phyloP scores from a whole-genome alignment of 2,329 filamentous ascomycete genomes.

The Ilyonectria robusta region DNA sequence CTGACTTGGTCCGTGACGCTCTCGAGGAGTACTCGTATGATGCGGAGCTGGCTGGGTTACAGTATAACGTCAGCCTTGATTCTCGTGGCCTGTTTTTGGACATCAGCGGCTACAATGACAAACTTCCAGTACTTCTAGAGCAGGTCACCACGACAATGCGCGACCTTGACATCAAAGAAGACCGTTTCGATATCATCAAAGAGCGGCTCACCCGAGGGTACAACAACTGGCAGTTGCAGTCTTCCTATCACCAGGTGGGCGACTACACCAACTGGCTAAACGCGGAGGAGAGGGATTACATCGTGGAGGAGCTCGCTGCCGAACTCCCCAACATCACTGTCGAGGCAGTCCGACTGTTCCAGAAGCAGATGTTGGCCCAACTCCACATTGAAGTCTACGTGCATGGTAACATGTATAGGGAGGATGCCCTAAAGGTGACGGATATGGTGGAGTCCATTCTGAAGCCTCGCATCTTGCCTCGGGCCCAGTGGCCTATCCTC shows the following conservation, averaged over 20 bases:
- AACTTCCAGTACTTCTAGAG: constrained; percentile 90
- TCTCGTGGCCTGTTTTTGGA: constrained; percentile 82
- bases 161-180: constrained; percentile 86
- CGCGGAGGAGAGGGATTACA: constrained; percentile 77
- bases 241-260: constrained; percentile 90
- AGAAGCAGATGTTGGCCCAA: constrained; percentile 84
- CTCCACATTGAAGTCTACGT: constrained; percentile 89
- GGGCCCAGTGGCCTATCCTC: constrained; percentile 83
- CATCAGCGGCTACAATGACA: constrained; percentile 95
- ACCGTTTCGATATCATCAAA: constrained; percentile 92
- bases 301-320: constrained; percentile 83
- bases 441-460: constrained; percentile 85
- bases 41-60: constrained; percentile 90
- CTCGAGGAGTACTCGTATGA: constrained; percentile 96
- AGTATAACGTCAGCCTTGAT: constrained; percentile 84
- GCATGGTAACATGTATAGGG: constrained; percentile 94
- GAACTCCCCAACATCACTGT: constrained; percentile 83
- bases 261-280: constrained; percentile 87
- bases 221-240: constrained; percentile 89
- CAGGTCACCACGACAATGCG: constrained; percentile 89
- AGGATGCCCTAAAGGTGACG: constrained; percentile 89
- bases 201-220: constrained; percentile 83
- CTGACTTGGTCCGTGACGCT: constrained; percentile 88
- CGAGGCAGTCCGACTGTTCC: constrained; percentile 82
- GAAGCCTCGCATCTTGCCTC: constrained; percentile 80